These are phyloP conservation scores for Starmerella geochares DNA, from an alignment of 805 yeast genomes.

Conservation along the genomic window DNA sequence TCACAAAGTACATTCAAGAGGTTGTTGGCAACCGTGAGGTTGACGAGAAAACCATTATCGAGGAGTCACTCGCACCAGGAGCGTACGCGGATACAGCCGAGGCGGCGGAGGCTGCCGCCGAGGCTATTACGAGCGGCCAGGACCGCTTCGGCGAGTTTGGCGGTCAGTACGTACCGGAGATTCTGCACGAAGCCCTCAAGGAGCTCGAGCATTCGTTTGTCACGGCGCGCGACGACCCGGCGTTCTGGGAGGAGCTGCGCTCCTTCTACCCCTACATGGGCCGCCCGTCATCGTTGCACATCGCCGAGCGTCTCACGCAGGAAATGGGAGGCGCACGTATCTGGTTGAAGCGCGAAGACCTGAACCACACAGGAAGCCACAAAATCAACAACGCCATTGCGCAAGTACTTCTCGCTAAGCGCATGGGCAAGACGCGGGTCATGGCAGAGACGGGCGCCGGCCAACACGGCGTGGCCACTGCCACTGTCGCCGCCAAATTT, in stretches of 20 bases:
- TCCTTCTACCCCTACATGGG: constrained; percentile 85
- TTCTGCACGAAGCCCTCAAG: constrained; percentile 77
- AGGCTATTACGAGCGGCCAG: constrained; percentile 37
- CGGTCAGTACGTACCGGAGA: constrained; percentile 98
- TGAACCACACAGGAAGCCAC: constrained; percentile 42
- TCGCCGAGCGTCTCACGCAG: constrained; percentile 81
- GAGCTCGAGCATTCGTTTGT: constrained; percentile 85
- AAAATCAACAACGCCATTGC: constrained; percentile 42
- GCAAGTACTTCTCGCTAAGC: constrained; percentile 37
- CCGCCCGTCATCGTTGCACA: constrained; percentile 87
- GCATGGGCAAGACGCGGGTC: constrained; percentile 38
- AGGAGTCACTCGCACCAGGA: constrained; percentile 8
- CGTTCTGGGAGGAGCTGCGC: constrained; percentile 86
- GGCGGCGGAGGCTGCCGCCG: constrained; percentile 24
- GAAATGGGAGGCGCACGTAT: constrained; percentile 90
- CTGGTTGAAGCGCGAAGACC: constrained; percentile 96
- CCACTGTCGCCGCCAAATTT: constrained; percentile 45
- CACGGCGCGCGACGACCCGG: constrained; percentile 76
- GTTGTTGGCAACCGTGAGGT: constrained; percentile 48
- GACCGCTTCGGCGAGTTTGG: constrained; percentile 91
- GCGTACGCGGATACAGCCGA: constrained; percentile 11
- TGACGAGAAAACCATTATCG: constrained; percentile 13
- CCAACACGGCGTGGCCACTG: constrained; percentile 45
- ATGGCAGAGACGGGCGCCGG: constrained; percentile 46
- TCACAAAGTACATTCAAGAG: constrained; percentile 54